phyloP scores from a whole-genome alignment of 805 yeast genomes.

The Middelhovenomyces tepae region DNA sequence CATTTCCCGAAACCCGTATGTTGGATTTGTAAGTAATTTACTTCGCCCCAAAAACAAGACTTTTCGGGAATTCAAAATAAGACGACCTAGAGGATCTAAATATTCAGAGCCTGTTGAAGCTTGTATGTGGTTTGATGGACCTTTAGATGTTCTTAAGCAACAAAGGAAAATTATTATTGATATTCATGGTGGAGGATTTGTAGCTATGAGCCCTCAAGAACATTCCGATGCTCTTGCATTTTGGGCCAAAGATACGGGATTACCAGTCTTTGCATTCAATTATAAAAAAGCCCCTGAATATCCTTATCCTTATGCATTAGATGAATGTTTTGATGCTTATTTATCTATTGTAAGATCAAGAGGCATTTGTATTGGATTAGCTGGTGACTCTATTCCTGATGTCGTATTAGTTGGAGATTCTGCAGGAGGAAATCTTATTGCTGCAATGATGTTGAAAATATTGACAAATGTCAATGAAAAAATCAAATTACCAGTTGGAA shows the following conservation, averaged over 20 bases:
- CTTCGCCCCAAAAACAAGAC: constrained; percentile 14
- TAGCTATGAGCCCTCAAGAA: constrained; percentile 20
- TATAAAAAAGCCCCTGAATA: constrained; percentile 22
- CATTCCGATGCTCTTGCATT: constrained; percentile 19
- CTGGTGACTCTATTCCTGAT: constrained; percentile 15
- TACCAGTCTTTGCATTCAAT: constrained; percentile 1
- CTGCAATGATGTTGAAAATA: constrained; percentile 18
- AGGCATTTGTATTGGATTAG: constrained; percentile 21
- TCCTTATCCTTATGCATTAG: constrained; percentile 22
- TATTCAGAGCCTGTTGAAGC: constrained; percentile 16
- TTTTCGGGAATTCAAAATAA: constrained; percentile 12
- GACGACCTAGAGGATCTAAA: constrained; percentile 18
- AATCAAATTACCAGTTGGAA: constrained; percentile 17
- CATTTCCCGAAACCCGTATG: constrained; percentile 20
- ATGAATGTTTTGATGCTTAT: constrained; percentile 23
- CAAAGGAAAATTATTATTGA: constrained; percentile 16
- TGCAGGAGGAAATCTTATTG: constrained; percentile 23
- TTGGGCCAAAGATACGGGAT: constrained; percentile 11
- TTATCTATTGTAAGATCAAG: constrained; percentile 16
- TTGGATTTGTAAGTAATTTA: constrained; percentile 12
- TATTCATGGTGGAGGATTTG: constrained; percentile 26
- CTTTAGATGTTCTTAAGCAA: constrained; percentile 14
- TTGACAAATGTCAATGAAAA: constrained; percentile 6
- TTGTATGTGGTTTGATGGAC: constrained; percentile 22
- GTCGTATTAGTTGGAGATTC: constrained; percentile 21